Conservation (phyloP, 78 protist genomes). For the Blattamonas nauphoetae region DNA sequence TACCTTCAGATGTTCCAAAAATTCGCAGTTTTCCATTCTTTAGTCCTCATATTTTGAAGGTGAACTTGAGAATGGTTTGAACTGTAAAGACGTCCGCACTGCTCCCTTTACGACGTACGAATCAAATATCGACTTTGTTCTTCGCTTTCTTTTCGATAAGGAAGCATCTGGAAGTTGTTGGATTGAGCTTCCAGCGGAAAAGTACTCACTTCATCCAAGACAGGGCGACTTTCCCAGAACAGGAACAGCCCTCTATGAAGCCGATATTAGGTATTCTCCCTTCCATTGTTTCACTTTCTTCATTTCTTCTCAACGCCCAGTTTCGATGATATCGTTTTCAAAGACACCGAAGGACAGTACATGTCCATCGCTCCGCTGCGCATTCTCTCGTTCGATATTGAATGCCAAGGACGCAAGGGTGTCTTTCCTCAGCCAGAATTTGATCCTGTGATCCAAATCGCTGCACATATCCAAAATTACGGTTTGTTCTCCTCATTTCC, state of each 20-base stretch:
- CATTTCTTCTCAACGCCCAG: neutral
- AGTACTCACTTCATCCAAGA: constrained; percentile 39
- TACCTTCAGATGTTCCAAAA: neutral
- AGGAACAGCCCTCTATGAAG: neutral
- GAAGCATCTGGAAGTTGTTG: constrained; percentile 48
- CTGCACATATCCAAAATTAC: constrained; percentile 48
- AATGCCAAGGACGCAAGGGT: constrained; percentile 89
- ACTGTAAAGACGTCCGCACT: neutral
- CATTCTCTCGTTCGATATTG: constrained; percentile 89
- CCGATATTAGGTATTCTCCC: neutral
- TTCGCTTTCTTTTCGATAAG: constrained; percentile 89
- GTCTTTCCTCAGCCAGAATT: constrained; percentile 90
- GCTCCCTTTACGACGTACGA: constrained; percentile 71
- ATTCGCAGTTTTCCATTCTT: neutral
- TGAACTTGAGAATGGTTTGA: neutral
- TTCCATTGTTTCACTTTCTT: neutral
- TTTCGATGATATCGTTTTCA: constrained; percentile 13
- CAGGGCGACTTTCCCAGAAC: neutral
- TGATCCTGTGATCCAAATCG: constrained; percentile 97
- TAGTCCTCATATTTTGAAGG: neutral
- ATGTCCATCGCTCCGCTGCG: constrained; percentile 84
- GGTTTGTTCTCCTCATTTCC: neutral
- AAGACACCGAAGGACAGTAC: constrained; percentile 59
- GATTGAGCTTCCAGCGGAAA: constrained; percentile 69
- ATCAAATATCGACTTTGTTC: constrained; percentile 68